These are phyloP conservation scores for Lipomyces yamadae DNA, from an alignment of 805 yeast species.

Conservation along the genomic window DNA sequence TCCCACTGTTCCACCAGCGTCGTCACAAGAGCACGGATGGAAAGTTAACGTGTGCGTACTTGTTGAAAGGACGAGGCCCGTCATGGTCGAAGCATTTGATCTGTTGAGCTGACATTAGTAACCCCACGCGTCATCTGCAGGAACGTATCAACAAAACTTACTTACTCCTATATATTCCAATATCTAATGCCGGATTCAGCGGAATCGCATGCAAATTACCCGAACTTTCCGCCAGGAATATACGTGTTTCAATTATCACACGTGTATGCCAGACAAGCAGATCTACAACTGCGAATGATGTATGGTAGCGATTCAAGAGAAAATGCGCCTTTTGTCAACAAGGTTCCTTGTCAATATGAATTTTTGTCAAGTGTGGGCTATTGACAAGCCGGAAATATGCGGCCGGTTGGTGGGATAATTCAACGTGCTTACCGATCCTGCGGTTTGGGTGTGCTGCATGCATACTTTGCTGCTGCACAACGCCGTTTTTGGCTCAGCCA, in stretches of 20 bases:
- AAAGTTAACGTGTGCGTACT: conserved; percentile 29
- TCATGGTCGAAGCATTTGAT: conserved; percentile 5
- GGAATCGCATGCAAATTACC: not conserved
- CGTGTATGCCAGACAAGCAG: not conserved
- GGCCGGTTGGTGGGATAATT: too few species aligned
- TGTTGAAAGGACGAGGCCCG: conserved; percentile 22
- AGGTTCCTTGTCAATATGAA: not conserved
- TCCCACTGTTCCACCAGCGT: conserved; percentile 21
- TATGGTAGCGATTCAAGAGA: too few species aligned
- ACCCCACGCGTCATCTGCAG: not conserved
- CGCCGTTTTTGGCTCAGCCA: not conserved
- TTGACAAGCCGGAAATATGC: too few species aligned
- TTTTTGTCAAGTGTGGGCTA: too few species aligned
- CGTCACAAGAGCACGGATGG: conserved; percentile 19
- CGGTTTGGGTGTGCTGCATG: too few species aligned
- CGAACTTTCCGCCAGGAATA: not conserved
- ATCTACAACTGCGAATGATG: not conserved
- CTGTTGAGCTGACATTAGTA: not conserved
- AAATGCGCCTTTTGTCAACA: not conserved
- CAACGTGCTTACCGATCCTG: too few species aligned
- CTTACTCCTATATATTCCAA: not conserved
- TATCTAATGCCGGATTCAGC: not conserved
- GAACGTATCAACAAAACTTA: not conserved
- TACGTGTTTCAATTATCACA: not conserved
- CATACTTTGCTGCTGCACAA: too few species aligned